These are phyloP conservation scores for Mucor lusitanicus DNA, from an alignment of 371 early-diverging fungal species.

Conservation along the genomic window DNA sequence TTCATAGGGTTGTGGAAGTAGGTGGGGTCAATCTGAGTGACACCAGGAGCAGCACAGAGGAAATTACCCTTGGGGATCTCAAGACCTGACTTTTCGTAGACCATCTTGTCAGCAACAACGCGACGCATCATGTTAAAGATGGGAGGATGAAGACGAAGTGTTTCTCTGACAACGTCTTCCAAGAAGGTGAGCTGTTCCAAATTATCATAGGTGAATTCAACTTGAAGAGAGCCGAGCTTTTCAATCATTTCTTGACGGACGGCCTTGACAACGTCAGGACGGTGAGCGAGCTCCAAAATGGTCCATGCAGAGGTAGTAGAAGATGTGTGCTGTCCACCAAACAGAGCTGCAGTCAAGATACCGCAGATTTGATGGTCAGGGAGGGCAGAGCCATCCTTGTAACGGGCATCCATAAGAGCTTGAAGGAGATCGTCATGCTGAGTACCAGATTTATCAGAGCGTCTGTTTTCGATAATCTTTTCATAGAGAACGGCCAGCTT, in stretches of 20 bases:
- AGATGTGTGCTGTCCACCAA: slow-evolving; percentile 97
- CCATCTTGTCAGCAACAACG: slow-evolving; percentile 71
- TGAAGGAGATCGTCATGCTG: slow-evolving; percentile 73
- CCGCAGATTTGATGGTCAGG: slow-evolving; percentile 85
- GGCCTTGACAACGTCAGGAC: slow-evolving; percentile 66
- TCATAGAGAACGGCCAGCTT: slow-evolving; percentile 82
- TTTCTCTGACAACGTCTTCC: slow-evolving; percentile 86
- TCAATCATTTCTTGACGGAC: slow-evolving; percentile 68
- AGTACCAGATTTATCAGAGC: slow-evolving; percentile 35
- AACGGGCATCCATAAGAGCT: slow-evolving; percentile 80
- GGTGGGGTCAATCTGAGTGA: slow-evolving; percentile 77
- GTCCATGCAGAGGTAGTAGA: slow-evolving; percentile 96
- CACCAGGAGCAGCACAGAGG: slow-evolving; percentile 82
- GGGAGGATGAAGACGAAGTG: slow-evolving; percentile 92
- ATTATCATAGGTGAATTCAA: slow-evolving; percentile 71
- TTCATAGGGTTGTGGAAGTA: slow-evolving; percentile 77
- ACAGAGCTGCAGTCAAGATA: slow-evolving; percentile 94
- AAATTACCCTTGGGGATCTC: slow-evolving; percentile 90
- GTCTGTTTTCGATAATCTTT: slow-evolving; percentile 78
- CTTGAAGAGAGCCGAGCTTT: slow-evolving; percentile 60
- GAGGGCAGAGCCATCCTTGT: slow-evolving; percentile 83
- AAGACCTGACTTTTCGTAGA: slow-evolving; percentile 68
- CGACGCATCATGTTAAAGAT: slow-evolving; percentile 94
- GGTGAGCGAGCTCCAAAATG: slow-evolving; percentile 80
- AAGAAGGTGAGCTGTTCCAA: slow-evolving; percentile 75